Percentiles rank a stretch among this genome's conserved stretches.
phyloP scores from a whole-genome alignment of 257 asterid genomes.

The Nicotiana paniculata region DNA sequence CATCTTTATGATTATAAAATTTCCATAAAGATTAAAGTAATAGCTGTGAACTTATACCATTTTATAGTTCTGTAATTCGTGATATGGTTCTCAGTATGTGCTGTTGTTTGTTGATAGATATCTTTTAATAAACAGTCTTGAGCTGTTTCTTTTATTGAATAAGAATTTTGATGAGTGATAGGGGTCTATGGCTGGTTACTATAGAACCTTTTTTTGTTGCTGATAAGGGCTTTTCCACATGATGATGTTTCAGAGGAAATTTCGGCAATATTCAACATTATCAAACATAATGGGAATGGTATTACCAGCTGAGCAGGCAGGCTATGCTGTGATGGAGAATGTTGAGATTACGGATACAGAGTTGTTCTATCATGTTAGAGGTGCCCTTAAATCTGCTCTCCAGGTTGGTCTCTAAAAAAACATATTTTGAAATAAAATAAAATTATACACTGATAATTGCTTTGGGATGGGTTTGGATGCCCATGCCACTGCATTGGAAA shows the following conservation, averaged over 20 bases:
- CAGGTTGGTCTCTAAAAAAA: conserved; percentile 13
- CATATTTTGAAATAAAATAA: no score
- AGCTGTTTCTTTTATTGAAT: background rate
- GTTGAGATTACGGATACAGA: conserved; percentile 45
- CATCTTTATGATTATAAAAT: background rate
- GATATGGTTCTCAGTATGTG: background rate
- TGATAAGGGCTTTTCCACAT: background rate
- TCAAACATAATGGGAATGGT: conserved; percentile 39
- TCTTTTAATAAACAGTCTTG: background rate
- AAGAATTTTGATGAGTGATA: background rate
- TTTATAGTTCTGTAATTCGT: background rate
- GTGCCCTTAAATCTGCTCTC: conserved; percentile 55
- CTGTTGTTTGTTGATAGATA: background rate
- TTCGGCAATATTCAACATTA: background rate
- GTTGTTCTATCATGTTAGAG: conserved; percentile 46
- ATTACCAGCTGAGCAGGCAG: conserved; percentile 19
- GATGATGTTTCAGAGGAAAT: background rate
- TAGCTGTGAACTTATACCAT: background rate
- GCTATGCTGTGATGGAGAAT: conserved; percentile 38
- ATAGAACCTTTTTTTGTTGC: background rate
- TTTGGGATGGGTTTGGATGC: background rate
- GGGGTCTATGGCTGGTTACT: background rate
- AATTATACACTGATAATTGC: background rate
- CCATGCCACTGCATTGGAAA: background rate
- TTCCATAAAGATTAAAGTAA: background rate